Base-by-base conservation (phyloP, 2,329 filamentous ascomycete species). In the Botrytis tulipae region DNA sequence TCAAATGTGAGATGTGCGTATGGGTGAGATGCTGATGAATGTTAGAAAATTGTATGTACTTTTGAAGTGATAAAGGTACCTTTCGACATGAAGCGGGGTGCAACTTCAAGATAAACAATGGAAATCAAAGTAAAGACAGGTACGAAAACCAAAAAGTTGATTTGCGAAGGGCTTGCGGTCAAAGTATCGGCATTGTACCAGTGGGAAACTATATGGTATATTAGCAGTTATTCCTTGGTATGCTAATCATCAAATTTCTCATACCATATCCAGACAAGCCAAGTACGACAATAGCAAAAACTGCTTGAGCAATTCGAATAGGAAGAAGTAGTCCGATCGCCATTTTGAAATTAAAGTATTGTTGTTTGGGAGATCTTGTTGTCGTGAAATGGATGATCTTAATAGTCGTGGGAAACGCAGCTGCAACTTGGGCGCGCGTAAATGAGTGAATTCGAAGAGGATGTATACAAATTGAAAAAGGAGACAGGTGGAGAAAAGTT, bases 161-260 rank as follows among this genome's bases (percentile, higher is more conserved):
- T 82, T 75, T 88, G 85, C 5, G 84, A 82, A 0, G 89, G 89
- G n/a, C 88, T 85, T 29, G 84, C 77, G 5, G 84, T 85, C 76
- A 85, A 83, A 78, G 87, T 91, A 78, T 88, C 83, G 74, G 81
- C 83, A 79, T 87, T 84, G 80, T 89, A 90, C 87, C 87, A 90
- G 81, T 90, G 84, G 76, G 87, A 83, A 73, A 91, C 89, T 91
- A 72, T 74, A 44, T 59, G 42, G 35, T 62, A 65, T 29, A 71
- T 78, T 67, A 79, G 76, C 79, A 67, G 73, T 10, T 69, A 71
- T 68, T 37, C 62, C 37, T 37, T n/a, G 57, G 14, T 71, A 29
- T 51, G 29, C 29, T 37, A 25, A 65, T 42, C 29, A 44, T 69
- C 44, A 25, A 61, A 14, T 14, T 14, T 67, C 51, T 65, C 75